Percentiles rank a stretch among this genome's conserved stretches.
Conservation (phyloP, 2,329 filamentous ascomycete species). For the Trichoderma sp. region DNA sequence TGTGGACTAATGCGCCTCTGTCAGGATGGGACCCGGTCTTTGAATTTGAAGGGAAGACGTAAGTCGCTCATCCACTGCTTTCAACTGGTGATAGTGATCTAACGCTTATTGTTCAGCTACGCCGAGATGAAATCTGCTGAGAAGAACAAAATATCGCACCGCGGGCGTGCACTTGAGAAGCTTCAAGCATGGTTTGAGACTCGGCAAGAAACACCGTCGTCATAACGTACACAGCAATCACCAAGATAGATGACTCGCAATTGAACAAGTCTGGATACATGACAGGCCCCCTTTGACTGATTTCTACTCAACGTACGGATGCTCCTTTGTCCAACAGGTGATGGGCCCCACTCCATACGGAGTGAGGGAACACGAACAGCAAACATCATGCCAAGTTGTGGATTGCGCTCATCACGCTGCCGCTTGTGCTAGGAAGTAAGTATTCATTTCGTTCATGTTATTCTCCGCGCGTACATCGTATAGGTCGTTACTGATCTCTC, state of each 20-base stretch:
- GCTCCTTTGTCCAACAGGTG: not conserved
- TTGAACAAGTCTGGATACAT: not conserved
- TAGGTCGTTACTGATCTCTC: not conserved
- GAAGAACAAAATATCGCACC: conserved; percentile 94
- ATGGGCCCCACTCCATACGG: not conserved
- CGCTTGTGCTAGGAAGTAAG: not conserved
- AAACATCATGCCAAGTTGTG: not conserved
- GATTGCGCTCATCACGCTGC: not conserved
- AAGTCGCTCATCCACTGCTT: conserved; percentile 34
- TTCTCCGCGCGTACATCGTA: not conserved
- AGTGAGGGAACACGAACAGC: not conserved
- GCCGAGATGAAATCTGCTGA: conserved; percentile 89
- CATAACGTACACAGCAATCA: not conserved
- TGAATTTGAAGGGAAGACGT: conserved; percentile 87
- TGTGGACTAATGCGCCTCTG: not conserved
- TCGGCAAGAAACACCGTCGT: not conserved
- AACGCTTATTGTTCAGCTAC: conserved; percentile 54
- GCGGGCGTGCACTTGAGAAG: conserved; percentile 82
- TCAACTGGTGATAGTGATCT: not conserved
- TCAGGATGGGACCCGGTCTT: conserved; percentile 95
- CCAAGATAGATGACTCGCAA: not conserved
- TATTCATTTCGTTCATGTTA: not conserved
- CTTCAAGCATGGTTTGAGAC: conserved; percentile 72
- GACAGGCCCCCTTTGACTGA: not conserved
- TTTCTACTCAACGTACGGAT: not conserved